Evolutionary conservation across 176 grass and related monocot genomes (phyloP).

Genomic region (Triticum timopheevii): DNA sequence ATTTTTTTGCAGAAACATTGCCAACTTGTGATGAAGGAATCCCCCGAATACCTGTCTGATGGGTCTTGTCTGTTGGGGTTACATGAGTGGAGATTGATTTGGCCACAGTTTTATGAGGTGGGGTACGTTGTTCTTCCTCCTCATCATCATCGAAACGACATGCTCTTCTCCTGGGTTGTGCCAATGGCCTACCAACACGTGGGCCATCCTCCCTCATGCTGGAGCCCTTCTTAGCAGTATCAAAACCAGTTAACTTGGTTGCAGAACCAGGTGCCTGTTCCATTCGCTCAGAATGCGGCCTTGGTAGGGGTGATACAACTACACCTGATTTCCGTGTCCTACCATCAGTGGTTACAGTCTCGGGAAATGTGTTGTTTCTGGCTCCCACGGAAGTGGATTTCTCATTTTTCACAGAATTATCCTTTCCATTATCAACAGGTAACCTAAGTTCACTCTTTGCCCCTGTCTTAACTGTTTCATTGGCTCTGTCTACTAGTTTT

Average conservation of each 20-base stretch:
- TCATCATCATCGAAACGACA: slow-evolving; percentile 66
- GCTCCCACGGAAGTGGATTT: slow-evolving; percentile 28
- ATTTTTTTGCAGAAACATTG: slow-evolving; percentile 47
- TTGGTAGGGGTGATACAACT: slow-evolving; percentile 30
- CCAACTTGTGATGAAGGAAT: slow-evolving; percentile 37
- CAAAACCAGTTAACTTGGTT: slow-evolving; percentile 26
- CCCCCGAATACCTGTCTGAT: slow-evolving; percentile 32
- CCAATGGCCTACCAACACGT: slow-evolving; percentile 33
- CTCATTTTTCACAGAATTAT: slow-evolving; percentile 40
- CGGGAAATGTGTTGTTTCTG: slow-evolving; percentile 28
- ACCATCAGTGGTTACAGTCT: slow-evolving; percentile 26
- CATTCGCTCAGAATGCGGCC: slow-evolving; percentile 31
- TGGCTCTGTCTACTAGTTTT: slow-evolving; percentile 38
- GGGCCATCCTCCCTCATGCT: slow-evolving; percentile 40
- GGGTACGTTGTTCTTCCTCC: slow-evolving; percentile 63
- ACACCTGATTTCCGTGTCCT: slow-evolving; percentile 18
- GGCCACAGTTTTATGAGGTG: slow-evolving; percentile 58
- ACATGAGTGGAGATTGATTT: slow-evolving; percentile 39
- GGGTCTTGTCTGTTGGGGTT: slow-evolving; percentile 42
- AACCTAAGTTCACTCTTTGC: slow-evolving; percentile 25
- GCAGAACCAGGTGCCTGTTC: slow-evolving; percentile 36
- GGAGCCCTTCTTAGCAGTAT: slow-evolving; percentile 46
- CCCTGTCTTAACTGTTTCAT: slow-evolving; percentile 36
- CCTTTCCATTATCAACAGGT: slow-evolving; percentile 27
- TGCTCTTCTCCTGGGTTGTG: slow-evolving; percentile 59